These are phyloP conservation scores for Ochromonas danica DNA, from an alignment of 108 stramenopile genomes.

Conservation along the genomic window DNA sequence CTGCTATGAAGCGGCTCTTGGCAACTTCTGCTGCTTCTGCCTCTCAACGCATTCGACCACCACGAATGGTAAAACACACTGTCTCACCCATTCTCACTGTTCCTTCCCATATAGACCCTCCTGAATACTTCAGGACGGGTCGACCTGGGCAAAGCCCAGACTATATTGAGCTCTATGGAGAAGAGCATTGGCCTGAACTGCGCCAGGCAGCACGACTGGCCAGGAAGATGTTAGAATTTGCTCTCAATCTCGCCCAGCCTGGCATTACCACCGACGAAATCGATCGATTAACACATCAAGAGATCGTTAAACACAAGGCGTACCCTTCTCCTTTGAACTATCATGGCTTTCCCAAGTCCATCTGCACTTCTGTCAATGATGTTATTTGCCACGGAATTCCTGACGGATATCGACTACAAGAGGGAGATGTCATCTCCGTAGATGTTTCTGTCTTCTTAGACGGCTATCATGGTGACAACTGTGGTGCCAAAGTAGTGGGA, in stretches of 20 bases:
- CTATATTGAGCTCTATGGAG: no score
- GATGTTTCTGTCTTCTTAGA: conserved; percentile 21
- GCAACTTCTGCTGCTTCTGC: no score
- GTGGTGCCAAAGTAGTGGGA: conserved; percentile 48
- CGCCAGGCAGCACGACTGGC: conserved; percentile 42
- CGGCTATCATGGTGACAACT: conserved; percentile 57
- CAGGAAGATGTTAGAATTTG: conserved; percentile 50
- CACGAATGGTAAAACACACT: neutral
- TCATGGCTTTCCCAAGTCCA: conserved; percentile 30
- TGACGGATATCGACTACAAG: neutral
- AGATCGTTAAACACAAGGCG: conserved; percentile 5
- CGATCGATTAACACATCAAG: conserved; percentile 3
- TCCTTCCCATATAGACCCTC: neutral
- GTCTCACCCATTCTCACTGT: neutral
- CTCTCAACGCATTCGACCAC: no score
- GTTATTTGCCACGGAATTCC: conserved; percentile 35
- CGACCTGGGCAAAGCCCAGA: neutral
- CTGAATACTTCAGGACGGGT: neutral
- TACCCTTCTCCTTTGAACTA: conserved; percentile 34
- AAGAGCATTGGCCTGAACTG: no score
- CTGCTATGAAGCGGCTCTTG: no score
- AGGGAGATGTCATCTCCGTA: conserved; percentile 23
- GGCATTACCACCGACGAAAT: conserved; percentile 53
- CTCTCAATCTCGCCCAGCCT: conserved; percentile 39
- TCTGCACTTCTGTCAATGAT: conserved; percentile 33